Percentiles rank a stretch among this genome's conserved stretches.
Conservation (phyloP, 352 stramenopile species). For the Globisporangium paddicum region DNA sequence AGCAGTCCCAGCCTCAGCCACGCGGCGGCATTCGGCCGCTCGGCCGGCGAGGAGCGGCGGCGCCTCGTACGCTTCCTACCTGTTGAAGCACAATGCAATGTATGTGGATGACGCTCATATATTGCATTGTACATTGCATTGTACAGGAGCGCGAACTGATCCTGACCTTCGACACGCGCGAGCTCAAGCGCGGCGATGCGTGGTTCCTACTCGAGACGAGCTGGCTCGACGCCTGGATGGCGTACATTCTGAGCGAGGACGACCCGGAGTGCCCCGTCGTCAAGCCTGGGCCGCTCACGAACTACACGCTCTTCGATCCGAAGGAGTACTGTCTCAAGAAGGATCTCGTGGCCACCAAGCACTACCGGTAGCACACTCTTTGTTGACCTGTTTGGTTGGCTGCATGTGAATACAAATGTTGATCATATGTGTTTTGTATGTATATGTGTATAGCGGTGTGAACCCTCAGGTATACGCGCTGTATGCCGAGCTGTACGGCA, state of each 20-base stretch:
- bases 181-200: constrained; percentile 61
- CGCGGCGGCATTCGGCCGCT: constrained; percentile 14
- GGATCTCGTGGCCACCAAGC: constrained; percentile 48
- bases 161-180: constrained; percentile 56
- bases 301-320: constrained; percentile 72
- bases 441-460: constrained; percentile 33
- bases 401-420: background rate
- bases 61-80: constrained; percentile 16
- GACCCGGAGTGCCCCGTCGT: constrained; percentile 42
- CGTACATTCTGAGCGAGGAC: constrained; percentile 64
- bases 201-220: constrained; percentile 76
- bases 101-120: too few species aligned
- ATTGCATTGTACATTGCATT: background rate
- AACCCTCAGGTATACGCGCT: constrained; percentile 77
- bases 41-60: constrained; percentile 21
- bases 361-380: constrained; percentile 46
- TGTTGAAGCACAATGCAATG: background rate
- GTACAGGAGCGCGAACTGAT: constrained; percentile 60
- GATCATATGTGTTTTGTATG: background rate
- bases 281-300: constrained; percentile 58
- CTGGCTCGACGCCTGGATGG: constrained; percentile 82
- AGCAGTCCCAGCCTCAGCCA: background rate
- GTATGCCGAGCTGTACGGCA: constrained; percentile 74
- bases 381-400: too few species aligned
- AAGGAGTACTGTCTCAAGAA: constrained; percentile 61